Evolutionary conservation across 2,329 filamentous ascomycete species (phyloP), one percentile per base, ranked within the genome.

Genomic region (Hymenoscyphus fructigenus): DNA sequence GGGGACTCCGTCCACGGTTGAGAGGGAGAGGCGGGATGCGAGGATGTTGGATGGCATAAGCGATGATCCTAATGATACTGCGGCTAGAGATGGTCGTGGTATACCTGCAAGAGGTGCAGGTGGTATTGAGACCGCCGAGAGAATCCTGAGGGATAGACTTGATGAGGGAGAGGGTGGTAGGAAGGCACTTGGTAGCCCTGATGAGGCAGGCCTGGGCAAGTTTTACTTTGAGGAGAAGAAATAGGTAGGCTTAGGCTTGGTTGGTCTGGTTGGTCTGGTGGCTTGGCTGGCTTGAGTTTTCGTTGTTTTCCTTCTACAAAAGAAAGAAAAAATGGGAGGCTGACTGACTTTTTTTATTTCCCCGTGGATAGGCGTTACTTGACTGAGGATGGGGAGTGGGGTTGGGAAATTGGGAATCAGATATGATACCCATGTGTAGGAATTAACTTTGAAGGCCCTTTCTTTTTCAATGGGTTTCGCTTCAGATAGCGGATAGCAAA

Each of bases 1-100:
- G 47, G 64, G 66, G 2, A 71, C 72, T 9, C 71, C 72, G 2
- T 53, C 61, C 20, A 68, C 63, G 29, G 77, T 81, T 1, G 75
- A 82, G 6, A 79, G 82, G 62, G 84, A 88, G 74, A 78, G 83
- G 57, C 77, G 82, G 2, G 87, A 90, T 72, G 87, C 87, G 20
- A 83, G 85, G 60, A 87, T 89, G 82, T 79, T 90, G 63, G 88
- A 91, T 73, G 88, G 88, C 1, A 82, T 91, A 50, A 85, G 87
- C 2, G 88, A 89, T 71, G 82, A 85, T 41, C 75, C 87, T 66
- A 82, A 83, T 60, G 88, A 91, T 75, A 90, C 87, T 2, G 89
- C 88, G 1, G 67, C 67, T 70, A 56, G 75, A 73, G 55, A 67
- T 75, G 41, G 79, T 79, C 57, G 63, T 0, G 67, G 67, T 5